Evolutionary conservation across 257 asterid species (phyloP), one percentile per base, ranked within the genome.

Genomic region (Galeopsis tetrahit): DNA sequence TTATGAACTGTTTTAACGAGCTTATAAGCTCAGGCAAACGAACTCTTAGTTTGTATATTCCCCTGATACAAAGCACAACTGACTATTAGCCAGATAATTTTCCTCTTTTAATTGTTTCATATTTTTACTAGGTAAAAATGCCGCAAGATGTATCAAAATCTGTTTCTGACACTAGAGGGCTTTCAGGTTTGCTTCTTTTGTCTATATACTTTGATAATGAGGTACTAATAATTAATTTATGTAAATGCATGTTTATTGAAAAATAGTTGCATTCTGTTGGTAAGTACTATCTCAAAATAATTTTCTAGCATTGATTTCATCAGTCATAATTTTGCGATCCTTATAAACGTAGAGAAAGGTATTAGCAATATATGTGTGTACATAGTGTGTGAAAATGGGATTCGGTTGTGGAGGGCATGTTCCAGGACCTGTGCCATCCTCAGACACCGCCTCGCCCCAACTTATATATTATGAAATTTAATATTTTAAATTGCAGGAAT

Each of bases 71-170:
- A 73, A 43, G 31, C 60, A 5, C 53, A 3, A 68, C 65, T 42
- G 51, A 48, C 35, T 48, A 43, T 28, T 44, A 10, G 66, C 73
- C 74, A 52, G 69, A 39, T 28, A 48, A 38, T 78, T 49, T 71
- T 71, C 39, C 64, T 44, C 56, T 9, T 69, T 73, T 63, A 70
- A 70, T 77, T 73, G 35, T 4, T 39, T 73, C 63, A 32, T 36
- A 60, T 57, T 34, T 34, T 75, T 71, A 61, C 58, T 79, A 92
- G 97, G 96, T 92, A 39, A 92, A 82, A 77, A 92, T 92, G 98
- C 98, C 98, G 63, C 98, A 92, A 80, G 98, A 92, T 81, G 94
- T 93, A 71, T 88, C 98, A 75, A 87, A 82, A 81, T 63, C 86
- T 7, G 90, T 92, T 67, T 87, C 83, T 32, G 98, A 92, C 82